Evolutionary conservation across 495 filamentous ascomycete genomes (phyloP).

Genomic region (Neurospora hispaniola): DNA sequence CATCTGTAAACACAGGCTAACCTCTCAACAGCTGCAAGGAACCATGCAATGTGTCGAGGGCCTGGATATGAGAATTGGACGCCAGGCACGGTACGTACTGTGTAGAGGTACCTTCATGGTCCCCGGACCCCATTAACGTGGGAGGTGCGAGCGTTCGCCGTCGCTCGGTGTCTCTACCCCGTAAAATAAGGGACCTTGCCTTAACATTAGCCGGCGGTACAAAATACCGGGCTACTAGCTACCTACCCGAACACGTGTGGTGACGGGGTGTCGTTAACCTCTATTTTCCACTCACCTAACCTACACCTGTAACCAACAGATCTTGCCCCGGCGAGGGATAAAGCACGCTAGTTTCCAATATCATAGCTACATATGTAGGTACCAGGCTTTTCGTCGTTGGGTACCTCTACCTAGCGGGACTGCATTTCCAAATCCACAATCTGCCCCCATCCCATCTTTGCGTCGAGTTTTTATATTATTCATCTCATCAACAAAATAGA

Average conservation of each 20-base stretch:
- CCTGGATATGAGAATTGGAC: too few relatives aligned
- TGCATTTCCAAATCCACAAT: neutral
- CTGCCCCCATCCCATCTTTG: neutral
- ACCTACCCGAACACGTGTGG: neutral
- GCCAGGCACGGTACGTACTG: neutral
- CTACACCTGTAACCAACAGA: neutral
- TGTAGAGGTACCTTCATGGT: neutral
- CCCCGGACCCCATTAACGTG: neutral
- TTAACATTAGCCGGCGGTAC: neutral
- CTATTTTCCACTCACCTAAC: neutral
- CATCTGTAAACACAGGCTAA: neutral
- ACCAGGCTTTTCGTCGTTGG: neutral
- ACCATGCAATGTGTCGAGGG: neutral
- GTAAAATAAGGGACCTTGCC: neutral
- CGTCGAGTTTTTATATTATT: neutral
- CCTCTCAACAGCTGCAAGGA: neutral
- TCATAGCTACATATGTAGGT: neutral
- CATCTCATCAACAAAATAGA: neutral
- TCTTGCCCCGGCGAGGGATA: neutral
- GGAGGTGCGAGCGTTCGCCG: neutral
- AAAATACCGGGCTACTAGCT: neutral
- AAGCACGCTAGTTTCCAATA: neutral
- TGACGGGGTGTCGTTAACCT: neutral
- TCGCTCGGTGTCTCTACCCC: neutral
- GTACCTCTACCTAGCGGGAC: neutral